phyloP scores from a whole-genome alignment of 2,329 filamentous ascomycete species.

The Colletotrichum eleusines region DNA sequence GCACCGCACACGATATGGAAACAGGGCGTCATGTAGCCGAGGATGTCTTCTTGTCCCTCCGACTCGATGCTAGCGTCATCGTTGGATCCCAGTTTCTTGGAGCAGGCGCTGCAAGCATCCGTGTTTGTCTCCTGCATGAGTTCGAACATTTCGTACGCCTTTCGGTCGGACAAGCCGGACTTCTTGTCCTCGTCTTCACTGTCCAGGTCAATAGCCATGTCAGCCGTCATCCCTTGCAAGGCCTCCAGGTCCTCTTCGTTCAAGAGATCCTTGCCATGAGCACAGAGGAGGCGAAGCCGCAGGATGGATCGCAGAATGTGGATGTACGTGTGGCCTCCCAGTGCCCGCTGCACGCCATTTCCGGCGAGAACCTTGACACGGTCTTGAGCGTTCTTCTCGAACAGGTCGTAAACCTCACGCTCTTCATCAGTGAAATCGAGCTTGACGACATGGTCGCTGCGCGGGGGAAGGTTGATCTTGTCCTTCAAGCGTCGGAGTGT shows the following conservation, averaged over 20 bases:
- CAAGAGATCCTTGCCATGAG: slow-evolving; percentile 92
- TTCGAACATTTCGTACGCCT: slow-evolving; percentile 87
- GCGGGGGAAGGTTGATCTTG: slow-evolving; percentile 83
- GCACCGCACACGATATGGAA: slow-evolving; percentile 85
- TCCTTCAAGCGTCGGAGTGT: slow-evolving; percentile 93
- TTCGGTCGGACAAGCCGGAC: slow-evolving; percentile 71
- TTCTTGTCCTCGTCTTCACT: slow-evolving; percentile 74
- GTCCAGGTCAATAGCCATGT: slow-evolving; percentile 90
- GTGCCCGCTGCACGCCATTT: slow-evolving; percentile 65
- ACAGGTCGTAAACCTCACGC: slow-evolving; percentile 82
- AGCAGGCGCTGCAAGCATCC: slow-evolving; percentile 80
- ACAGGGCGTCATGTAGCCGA: slow-evolving; percentile 87
- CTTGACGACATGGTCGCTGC: slow-evolving; percentile 77
- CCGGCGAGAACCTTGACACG: slow-evolving; percentile 81
- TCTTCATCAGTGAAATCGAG: slow-evolving; percentile 84
- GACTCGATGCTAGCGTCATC: slow-evolving; percentile 68
- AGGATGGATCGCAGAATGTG: slow-evolving; percentile 93
- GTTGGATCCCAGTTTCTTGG: slow-evolving; percentile 69
- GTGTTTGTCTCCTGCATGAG: slow-evolving; percentile 86
- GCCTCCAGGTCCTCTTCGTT: slow-evolving; percentile 84
- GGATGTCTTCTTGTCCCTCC: slow-evolving; percentile 71
- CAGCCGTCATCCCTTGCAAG: slow-evolving; percentile 83
- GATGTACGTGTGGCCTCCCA: slow-evolving; percentile 90
- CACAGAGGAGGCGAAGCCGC: slow-evolving; percentile 89
- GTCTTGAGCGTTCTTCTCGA: slow-evolving; percentile 83